Base-by-base conservation (phyloP, 495 filamentous ascomycete genomes). In the Penicilliopsis zonata region DNA sequence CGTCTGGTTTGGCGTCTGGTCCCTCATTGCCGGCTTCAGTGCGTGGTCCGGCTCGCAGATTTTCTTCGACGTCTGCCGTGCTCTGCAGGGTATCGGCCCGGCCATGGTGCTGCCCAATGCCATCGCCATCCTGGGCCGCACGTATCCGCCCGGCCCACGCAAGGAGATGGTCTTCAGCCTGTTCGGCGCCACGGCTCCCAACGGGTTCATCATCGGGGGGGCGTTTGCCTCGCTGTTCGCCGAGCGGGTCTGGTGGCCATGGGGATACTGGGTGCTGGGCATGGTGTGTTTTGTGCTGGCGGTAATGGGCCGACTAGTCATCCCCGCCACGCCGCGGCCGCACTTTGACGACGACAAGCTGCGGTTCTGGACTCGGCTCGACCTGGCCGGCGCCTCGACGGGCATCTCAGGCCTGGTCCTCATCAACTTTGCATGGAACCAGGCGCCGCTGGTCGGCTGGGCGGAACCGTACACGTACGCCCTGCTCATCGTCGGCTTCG, bases 1-100 rank as follows among this genome's bases (percentile, higher is more conserved):
- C 37, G 28, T 60, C n/a, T 82, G 76, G 77, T 71, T 74, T 28
- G 51, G 60, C 1, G 26, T 75, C 12, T 82, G 74, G 75, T 70
- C 71, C 2, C 41, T 70, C 2, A 37, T 79, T 10, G 69, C 66
- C 1, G 78, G 77, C 15, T 58, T 74, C 31, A 43, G 39, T 24
- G 52, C 59, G 14, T 56, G 46, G 26, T 12, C 4, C 4, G 10
- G 4, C n/a, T 43, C 52, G 27, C 18, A 52, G 14, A 40, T 49
- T 13, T 44, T 76, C 13, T 71, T 69, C 39, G 50, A 63, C 16
- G 45, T 57, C 20, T 57, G 59, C 25, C 57, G 69, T 10, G 63
- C 58, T 2, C 38, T 74, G 4, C 61, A 69, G 9, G 73, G 71
- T 4, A 43, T 75, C 4, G 73, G 70, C 1, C 61, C 67, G 1